Conservation (phyloP, 2,329 filamentous ascomycete genomes). For the Calonectria honghensis region DNA sequence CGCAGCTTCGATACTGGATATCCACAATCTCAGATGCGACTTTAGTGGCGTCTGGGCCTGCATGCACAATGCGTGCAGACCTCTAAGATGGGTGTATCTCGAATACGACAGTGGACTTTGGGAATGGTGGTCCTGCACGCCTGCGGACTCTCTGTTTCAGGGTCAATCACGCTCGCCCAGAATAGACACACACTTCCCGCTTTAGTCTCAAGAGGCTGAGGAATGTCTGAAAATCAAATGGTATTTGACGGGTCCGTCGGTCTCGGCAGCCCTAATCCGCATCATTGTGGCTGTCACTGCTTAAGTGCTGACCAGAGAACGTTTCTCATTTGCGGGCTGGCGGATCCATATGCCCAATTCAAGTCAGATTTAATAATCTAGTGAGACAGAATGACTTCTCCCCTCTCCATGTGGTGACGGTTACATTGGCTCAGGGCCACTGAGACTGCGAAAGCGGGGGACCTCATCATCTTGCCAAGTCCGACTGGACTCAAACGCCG, state of each 20-base stretch:
- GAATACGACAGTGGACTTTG: constrained; percentile 23
- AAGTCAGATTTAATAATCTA: constrained; percentile 35
- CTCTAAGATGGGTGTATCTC: constrained; percentile 8
- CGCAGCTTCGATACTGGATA: constrained; percentile 35
- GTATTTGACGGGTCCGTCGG: constrained; percentile 7
- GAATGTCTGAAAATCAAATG: constrained; percentile 29
- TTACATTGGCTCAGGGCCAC: constrained; percentile 30
- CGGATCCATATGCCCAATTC: constrained; percentile 6
- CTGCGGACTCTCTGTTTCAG: constrained; percentile 23
- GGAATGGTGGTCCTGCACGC: constrained; percentile 31
- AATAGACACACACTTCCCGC: constrained; percentile 12
- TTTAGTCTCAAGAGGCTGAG: constrained; percentile 22
- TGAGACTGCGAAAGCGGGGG: constrained; percentile 23
- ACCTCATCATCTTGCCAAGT: constrained; percentile 27
- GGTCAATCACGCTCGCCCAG: constrained; percentile 1
- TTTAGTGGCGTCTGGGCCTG: constrained; percentile 8
- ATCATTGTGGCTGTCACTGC: constrained; percentile 24
- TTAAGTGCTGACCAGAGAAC: constrained; percentile 30
- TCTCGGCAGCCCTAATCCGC: constrained; percentile 17
- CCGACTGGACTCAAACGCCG: constrained; percentile 9
- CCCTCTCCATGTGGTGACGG: constrained; percentile 8
- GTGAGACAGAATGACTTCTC: constrained; percentile 30
- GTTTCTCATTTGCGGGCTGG: neutral
- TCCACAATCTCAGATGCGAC: constrained; percentile 37
- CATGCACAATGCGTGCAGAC: constrained; percentile 8